Conservation (phyloP, 345 rosid species). For the Rubroshorea leprosula region DNA sequence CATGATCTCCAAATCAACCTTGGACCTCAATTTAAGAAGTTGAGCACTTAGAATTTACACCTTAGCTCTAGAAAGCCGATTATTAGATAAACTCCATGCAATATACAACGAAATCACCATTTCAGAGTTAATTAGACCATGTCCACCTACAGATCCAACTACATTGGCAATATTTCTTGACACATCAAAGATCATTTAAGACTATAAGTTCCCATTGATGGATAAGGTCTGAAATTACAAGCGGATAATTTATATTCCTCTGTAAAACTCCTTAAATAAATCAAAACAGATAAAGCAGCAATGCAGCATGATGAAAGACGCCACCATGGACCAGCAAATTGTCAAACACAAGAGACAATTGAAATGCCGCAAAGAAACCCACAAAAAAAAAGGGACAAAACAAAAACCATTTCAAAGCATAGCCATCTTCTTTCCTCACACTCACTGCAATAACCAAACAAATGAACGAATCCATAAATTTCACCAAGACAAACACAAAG, state of each 20-base stretch:
- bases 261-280: too few relatives aligned
- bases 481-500: not conserved
- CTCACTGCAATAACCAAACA: not conserved
- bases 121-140: not conserved
- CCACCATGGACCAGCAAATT: too few relatives aligned
- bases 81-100: not conserved
- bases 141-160: not conserved
- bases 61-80: not conserved
- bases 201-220: too few relatives aligned
- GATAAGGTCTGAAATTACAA: too few relatives aligned
- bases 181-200: too few relatives aligned
- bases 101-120: not conserved
- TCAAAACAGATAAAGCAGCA: too few relatives aligned
- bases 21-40: not conserved
- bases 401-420: slow-evolving; percentile 4
- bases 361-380: not conserved
- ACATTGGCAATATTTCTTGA: not conserved
- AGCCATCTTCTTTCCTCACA: not conserved
- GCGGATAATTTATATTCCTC: too few relatives aligned
- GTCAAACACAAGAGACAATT: too few relatives aligned
- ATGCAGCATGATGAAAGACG: too few relatives aligned
- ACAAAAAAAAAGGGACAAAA: not conserved
- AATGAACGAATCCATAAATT: not conserved
- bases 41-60: not conserved
- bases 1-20: not conserved